Evolutionary conservation across 2,329 filamentous ascomycete species (phyloP), one percentile per base, ranked within the genome.

Genomic region (Ploettnerulaceae sp.): DNA sequence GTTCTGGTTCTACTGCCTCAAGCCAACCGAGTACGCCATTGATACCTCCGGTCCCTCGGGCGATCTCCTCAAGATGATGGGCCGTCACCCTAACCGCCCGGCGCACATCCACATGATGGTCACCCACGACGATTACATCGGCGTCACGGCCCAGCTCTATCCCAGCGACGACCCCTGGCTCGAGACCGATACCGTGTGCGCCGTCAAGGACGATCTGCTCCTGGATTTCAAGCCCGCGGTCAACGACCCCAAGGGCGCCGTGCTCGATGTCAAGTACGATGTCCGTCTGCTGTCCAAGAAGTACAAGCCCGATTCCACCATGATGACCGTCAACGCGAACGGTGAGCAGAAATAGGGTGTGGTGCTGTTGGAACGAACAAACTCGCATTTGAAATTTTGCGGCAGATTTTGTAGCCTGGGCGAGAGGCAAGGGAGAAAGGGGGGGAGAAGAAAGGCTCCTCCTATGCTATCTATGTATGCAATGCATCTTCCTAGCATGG

Each of bases 101-200:
- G 77, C 76, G 3, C 78, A 82, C 56, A 74, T 82, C 38, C 78
- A 82, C 60, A 60, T 68, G 35, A 73, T 81, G 55, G 74, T 78
- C 62, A 71, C 73, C 21, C 70, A 72, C 9, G 71, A 75, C 2
- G 76, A 75, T 6, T 81, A 83, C 69, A 84, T 80, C 58, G 72
- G 82, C 0, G 74, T 94, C 37, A 84, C 82, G 0, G 86, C 82
- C 1, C 86, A 93, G 64, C 81, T 93, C 45, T 91, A 89, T 61
- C 84, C 89, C 63, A 69, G 72, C 47, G 72, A 77, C 51, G 79
- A 81, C 64, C 72, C 76, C 52, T 81, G 86, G 56, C 69, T 87
- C 17, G 57, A 57, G 5, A 67, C 70, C 33, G 75, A 79, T 53
- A 67, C 69, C 4, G 75, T 76, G 7, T 79, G 76, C 48, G 75